Evolutionary conservation across 2,329 filamentous ascomycete genomes (phyloP).

Genomic region (Rutstroemia sp.): DNA sequence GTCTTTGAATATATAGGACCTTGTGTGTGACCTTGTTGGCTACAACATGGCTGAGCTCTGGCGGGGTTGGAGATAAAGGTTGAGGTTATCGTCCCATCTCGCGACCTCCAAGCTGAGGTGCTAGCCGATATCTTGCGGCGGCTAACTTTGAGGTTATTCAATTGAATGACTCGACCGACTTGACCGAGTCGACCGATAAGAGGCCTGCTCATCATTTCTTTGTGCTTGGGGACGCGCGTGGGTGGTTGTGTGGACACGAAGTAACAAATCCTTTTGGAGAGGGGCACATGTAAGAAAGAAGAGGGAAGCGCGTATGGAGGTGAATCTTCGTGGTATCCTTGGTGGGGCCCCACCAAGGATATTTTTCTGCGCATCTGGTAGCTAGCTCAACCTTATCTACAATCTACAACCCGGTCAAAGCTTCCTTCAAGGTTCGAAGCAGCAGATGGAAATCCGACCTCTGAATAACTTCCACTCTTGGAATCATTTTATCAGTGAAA

Average conservation of each 20-base stretch:
- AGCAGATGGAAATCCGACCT: no score
- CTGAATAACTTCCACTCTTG: no score
- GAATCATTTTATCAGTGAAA: no score
- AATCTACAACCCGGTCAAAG: no score
- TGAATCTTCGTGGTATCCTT: neutral
- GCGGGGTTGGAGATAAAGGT: neutral
- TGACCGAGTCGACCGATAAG: slow-evolving; percentile 5
- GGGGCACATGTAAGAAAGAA: neutral
- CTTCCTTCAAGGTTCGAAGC: no score
- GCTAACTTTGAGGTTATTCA: neutral
- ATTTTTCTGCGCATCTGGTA: neutral
- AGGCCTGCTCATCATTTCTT: neutral
- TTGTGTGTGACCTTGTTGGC: slow-evolving; percentile 1
- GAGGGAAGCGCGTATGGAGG: neutral
- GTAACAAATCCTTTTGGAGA: neutral
- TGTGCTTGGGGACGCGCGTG: neutral
- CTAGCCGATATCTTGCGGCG: neutral
- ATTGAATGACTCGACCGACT: neutral
- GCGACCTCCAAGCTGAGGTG: neutral
- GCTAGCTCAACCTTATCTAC: neutral
- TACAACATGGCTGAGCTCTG: neutral
- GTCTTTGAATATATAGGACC: slow-evolving; percentile 2
- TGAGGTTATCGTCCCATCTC: neutral
- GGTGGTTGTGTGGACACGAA: neutral
- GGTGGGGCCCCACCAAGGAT: neutral